Percentiles rank a stretch among this genome's conserved stretches.
Evolutionary conservation across 495 filamentous ascomycete species (phyloP).

Genomic region (Podospora australis): DNA sequence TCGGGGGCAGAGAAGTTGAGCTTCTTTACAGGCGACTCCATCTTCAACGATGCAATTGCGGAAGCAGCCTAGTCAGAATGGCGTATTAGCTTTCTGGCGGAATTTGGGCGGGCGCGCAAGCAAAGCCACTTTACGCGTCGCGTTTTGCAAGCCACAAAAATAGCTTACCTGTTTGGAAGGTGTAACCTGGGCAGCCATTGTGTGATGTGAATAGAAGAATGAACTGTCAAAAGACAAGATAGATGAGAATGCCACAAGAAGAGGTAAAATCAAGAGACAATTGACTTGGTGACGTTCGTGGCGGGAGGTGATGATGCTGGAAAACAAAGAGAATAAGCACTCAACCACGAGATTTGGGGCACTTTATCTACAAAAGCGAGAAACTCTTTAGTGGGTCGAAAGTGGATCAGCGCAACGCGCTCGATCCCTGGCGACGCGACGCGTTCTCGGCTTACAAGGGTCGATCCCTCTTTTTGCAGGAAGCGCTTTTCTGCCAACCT

Average conservation of each 20-base stretch:
- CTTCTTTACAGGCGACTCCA: conserved; percentile 92
- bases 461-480: no score
- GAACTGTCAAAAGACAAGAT: conserved; percentile 2
- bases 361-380: no score
- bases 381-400: no score
- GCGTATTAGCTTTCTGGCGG: conserved; percentile 33
- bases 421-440: no score
- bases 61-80: conserved; percentile 61
- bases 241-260: conserved; percentile 4
- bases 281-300: conserved; percentile 2
- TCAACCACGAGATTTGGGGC: no score
- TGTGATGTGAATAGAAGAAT: conserved; percentile 9
- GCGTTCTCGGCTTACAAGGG: no score
- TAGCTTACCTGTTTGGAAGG: conserved; percentile 77
- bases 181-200: conserved; percentile 68
- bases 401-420: no score
- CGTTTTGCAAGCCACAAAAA: neutral
- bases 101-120: conserved; percentile 12
- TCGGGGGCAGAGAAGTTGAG: conserved; percentile 60
- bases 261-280: conserved; percentile 6
- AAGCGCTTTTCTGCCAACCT: no score
- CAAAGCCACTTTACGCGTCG: conserved; percentile 10
- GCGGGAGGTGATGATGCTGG: neutral
- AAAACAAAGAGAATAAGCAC: conserved; percentile 18
- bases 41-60: conserved; percentile 80